Conservation (phyloP, 345 rosid genomes). For the Eucalyptus regnans region DNA sequence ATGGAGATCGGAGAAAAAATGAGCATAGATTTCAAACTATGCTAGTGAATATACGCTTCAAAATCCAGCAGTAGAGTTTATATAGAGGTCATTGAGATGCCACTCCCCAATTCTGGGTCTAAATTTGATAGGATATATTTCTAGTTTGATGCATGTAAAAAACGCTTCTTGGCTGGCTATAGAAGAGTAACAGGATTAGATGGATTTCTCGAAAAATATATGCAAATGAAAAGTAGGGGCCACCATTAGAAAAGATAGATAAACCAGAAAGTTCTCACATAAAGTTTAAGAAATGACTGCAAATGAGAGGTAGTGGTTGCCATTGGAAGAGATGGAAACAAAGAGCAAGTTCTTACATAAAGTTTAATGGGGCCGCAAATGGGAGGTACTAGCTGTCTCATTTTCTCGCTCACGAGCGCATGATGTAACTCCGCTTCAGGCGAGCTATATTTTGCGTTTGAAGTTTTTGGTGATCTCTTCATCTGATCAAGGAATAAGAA, state of each 20-base stretch:
- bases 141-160: neutral
- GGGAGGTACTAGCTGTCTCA: neutral
- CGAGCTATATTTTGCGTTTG: neutral
- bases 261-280: neutral
- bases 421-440: neutral
- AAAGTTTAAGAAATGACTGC: neutral
- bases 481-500: neutral
- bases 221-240: neutral
- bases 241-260: neutral
- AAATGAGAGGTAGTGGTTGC: neutral
- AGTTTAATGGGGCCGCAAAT: neutral
- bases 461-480: neutral
- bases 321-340: neutral
- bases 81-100: neutral
- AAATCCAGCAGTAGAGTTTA: neutral
- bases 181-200: neutral
- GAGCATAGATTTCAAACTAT: neutral
- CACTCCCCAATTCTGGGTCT: neutral
- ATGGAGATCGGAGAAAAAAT: neutral
- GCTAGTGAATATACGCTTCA: neutral
- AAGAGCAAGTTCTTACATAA: neutral
- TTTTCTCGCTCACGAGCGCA: neutral
- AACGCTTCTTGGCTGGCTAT: fast-evolving
- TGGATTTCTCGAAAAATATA: neutral
- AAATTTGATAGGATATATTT: neutral